These are phyloP conservation scores for Glarea lozoyensis DNA, from an alignment of 495 filamentous ascomycete species.

Conservation along the genomic window DNA sequence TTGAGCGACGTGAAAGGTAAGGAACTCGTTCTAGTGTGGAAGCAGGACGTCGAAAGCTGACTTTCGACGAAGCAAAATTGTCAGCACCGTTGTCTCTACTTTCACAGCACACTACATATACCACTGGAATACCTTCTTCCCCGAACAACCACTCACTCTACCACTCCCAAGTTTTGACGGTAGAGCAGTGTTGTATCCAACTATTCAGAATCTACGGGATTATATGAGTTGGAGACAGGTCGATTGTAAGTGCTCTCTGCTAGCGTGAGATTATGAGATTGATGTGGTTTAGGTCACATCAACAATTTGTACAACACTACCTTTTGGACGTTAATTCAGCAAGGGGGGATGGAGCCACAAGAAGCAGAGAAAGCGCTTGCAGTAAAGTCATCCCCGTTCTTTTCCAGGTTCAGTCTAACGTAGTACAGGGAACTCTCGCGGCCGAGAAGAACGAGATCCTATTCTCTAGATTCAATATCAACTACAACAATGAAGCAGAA, in stretches of 20 bases:
- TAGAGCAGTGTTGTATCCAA: constrained; percentile 80
- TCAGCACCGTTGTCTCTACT: constrained; percentile 80
- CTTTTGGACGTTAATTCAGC: constrained; percentile 80
- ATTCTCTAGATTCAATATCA: constrained; percentile 80
- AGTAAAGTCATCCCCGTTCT: constrained; percentile 30
- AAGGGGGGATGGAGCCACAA: constrained; percentile 62
- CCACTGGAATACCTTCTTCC: constrained; percentile 71
- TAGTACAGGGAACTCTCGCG: constrained; percentile 61
- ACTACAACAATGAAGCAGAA: constrained; percentile 93
- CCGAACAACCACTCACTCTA: constrained; percentile 52
- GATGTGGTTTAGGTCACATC: constrained; percentile 86
- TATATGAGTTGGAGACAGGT: constrained; percentile 97
- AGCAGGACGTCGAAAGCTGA: constrained; percentile 1
- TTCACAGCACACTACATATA: constrained; percentile 90
- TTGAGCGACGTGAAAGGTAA: constrained; percentile 80
- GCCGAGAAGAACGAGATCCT: constrained; percentile 94
- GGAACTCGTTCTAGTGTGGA: constrained; percentile 3
- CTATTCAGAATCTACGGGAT: constrained; percentile 67
- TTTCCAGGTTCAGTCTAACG: constrained; percentile 1
- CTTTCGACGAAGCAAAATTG: constrained; percentile 58
- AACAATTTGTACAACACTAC: constrained; percentile 98
- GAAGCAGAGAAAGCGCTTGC: constrained; percentile 74
- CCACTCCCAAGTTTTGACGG: constrained; percentile 89
- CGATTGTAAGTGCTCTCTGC: constrained; percentile 58
- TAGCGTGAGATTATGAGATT: too few relatives aligned